phyloP scores from a whole-genome alignment of 768 basidiomycete species.

The Hypholoma fasciculare region DNA sequence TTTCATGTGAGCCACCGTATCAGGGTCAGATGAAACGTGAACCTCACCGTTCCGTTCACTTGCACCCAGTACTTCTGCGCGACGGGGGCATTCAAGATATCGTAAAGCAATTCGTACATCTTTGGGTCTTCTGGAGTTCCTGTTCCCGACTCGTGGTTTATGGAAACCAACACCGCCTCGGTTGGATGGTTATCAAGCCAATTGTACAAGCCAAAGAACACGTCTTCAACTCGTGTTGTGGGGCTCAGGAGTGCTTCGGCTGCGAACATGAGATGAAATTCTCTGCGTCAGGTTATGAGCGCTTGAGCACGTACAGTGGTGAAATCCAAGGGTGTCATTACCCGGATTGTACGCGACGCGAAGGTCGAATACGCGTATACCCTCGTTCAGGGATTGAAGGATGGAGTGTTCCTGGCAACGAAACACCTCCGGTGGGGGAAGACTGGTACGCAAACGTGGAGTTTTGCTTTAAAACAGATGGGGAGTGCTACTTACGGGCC shows the following conservation, averaged over 20 bases:
- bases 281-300: background rate
- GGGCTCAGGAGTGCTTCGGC: constrained; percentile 42
- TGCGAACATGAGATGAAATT: constrained; percentile 9
- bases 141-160: constrained; percentile 49
- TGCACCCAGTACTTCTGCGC: constrained; percentile 50
- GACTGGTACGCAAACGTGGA: constrained; percentile 17
- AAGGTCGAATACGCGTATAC: constrained; percentile 51
- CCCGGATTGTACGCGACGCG: constrained; percentile 51
- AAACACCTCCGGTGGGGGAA: constrained; percentile 32
- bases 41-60: constrained; percentile 33
- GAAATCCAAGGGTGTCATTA: constrained; percentile 49
- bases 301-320: constrained; percentile 37
- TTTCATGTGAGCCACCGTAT: background rate
- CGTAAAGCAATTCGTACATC: constrained; percentile 41
- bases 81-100: constrained; percentile 35
- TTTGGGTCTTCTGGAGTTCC: constrained; percentile 43
- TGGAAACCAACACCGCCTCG: constrained; percentile 49
- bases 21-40: background rate
- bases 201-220: constrained; percentile 49
- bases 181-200: constrained; percentile 54
- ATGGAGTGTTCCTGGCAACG: constrained; percentile 49
- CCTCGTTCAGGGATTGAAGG: constrained; percentile 45
- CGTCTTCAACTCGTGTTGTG: constrained; percentile 47
- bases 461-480: background rate
- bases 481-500: constrained; percentile 33